These are phyloP conservation scores for Metschnikowia kunwiensis DNA, from an alignment of 805 yeast genomes.

Conservation along the genomic window DNA sequence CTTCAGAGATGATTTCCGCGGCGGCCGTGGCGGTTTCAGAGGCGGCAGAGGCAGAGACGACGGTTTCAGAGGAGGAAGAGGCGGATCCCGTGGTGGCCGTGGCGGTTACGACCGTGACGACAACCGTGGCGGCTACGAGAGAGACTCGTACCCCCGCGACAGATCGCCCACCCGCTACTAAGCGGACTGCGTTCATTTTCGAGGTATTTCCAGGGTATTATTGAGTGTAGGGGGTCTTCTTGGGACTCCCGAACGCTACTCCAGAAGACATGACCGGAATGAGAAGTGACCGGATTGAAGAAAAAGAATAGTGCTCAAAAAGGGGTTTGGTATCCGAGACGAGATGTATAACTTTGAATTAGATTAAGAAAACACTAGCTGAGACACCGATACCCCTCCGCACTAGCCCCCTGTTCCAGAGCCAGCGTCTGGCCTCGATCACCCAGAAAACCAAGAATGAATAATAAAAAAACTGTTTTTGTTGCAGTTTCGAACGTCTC, in stretches of 20 bases:
- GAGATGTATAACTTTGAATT: conserved; percentile 11
- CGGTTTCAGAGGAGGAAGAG: conserved; percentile 40
- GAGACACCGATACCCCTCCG: conserved; percentile 3
- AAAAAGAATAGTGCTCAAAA: conserved; percentile 2
- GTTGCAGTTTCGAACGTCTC: too few species aligned
- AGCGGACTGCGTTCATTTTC: conserved; percentile 9
- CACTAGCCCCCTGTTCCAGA: too few species aligned
- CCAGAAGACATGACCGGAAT: not conserved
- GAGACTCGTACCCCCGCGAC: conserved; percentile 44
- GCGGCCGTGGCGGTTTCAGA: conserved; percentile 45
- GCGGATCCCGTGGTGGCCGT: conserved; percentile 38
- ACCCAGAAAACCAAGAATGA: too few species aligned
- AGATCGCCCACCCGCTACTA: conserved; percentile 77
- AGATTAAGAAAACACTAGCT: conserved; percentile 11
- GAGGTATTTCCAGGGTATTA: too few species aligned
- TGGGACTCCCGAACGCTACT: too few species aligned
- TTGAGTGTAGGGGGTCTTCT: too few species aligned
- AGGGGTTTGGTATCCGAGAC: conserved; percentile 7
- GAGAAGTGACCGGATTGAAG: not conserved
- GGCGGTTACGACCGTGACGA: conserved; percentile 51
- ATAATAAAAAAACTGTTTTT: too few species aligned
- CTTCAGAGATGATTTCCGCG: conserved; percentile 39
- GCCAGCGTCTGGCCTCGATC: too few species aligned
- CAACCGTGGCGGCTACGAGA: conserved; percentile 40
- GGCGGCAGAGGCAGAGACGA: conserved; percentile 22